Percentiles rank a stretch among this genome's conserved stretches.
Conservation (phyloP, 2,329 filamentous ascomycete species). For the Fusarium xylarioides region DNA sequence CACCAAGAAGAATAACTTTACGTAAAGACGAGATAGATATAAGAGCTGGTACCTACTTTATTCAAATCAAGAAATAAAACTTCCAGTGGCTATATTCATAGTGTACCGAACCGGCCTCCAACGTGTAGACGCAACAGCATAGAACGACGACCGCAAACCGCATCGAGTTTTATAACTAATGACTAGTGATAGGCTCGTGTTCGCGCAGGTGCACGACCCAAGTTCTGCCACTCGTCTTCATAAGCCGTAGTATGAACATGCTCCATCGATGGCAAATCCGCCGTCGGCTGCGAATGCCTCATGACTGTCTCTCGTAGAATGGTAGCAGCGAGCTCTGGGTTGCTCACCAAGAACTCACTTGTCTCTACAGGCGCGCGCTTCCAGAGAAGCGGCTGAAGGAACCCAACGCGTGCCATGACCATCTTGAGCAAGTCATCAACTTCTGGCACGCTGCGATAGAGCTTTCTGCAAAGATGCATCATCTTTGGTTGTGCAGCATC, state of each 20-base stretch:
- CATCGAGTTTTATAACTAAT: neutral
- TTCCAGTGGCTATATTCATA: neutral
- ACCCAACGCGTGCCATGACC: slow-evolving; percentile 59
- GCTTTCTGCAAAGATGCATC: slow-evolving; percentile 53
- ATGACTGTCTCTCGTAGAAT: slow-evolving; percentile 58
- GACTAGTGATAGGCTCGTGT: neutral
- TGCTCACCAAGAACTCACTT: slow-evolving; percentile 52
- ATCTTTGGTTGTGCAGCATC: slow-evolving; percentile 56
- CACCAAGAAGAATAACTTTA: neutral
- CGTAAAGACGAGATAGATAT: slow-evolving; percentile 1
- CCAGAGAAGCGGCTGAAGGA: slow-evolving; percentile 58
- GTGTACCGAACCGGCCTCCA: neutral
- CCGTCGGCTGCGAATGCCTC: slow-evolving; percentile 48
- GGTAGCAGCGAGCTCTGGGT: slow-evolving; percentile 57
- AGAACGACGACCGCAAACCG: neutral
- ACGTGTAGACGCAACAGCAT: neutral
- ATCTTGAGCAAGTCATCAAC: slow-evolving; percentile 56
- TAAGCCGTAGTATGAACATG: slow-evolving; percentile 7
- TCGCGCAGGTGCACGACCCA: slow-evolving; percentile 6
- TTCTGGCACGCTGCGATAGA: slow-evolving; percentile 55
- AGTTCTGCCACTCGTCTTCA: slow-evolving; percentile 12
- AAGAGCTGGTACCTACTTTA: neutral
- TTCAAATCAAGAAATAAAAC: neutral
- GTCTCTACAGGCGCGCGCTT: slow-evolving; percentile 52
- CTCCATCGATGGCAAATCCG: slow-evolving; percentile 58